Percentiles rank a stretch among this genome's conserved stretches.
These are phyloP conservation scores for Diaporthe sp. DNA, from an alignment of 2,329 filamentous ascomycete species.

Conservation along the genomic window DNA sequence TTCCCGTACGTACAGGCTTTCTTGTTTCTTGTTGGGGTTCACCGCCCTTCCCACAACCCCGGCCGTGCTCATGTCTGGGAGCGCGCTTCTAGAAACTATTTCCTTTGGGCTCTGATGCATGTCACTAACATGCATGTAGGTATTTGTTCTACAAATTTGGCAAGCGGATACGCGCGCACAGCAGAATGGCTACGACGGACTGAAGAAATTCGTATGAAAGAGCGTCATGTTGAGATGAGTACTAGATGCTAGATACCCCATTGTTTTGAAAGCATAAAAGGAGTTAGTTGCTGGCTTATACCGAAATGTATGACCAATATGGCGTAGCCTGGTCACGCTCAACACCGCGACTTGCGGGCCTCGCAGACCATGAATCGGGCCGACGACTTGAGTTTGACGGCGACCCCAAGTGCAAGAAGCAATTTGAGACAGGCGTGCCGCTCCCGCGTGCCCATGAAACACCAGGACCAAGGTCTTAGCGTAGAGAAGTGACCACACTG, in stretches of 20 bases:
- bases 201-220: conserved; percentile 22
- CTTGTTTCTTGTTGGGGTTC: not conserved
- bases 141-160: conserved; percentile 71
- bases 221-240: not conserved
- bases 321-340: not conserved
- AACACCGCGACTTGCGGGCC: conserved; percentile 7
- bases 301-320: not conserved
- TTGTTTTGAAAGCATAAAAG: conserved; percentile 1
- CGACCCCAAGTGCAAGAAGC: conserved; percentile 12
- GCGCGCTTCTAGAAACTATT: conserved; percentile 12
- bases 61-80: not conserved
- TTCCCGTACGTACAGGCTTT: conserved; percentile 63
- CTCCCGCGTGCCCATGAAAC: conserved; percentile 20
- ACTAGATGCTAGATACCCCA: conserved; percentile 19
- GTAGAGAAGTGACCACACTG: conserved; percentile 14
- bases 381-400: conserved; percentile 8
- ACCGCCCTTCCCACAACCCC: conserved; percentile 15
- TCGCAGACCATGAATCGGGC: conserved; percentile 10
- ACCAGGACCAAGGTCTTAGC: conserved; percentile 20
- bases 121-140: conserved; percentile 4
- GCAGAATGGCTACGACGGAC: conserved; percentile 62
- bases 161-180: conserved; percentile 67
- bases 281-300: not conserved
- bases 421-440: conserved; percentile 15
- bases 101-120: conserved; percentile 2